Conservation (phyloP, 176 grass and related monocot species). For the Panicum miliaceum region DNA sequence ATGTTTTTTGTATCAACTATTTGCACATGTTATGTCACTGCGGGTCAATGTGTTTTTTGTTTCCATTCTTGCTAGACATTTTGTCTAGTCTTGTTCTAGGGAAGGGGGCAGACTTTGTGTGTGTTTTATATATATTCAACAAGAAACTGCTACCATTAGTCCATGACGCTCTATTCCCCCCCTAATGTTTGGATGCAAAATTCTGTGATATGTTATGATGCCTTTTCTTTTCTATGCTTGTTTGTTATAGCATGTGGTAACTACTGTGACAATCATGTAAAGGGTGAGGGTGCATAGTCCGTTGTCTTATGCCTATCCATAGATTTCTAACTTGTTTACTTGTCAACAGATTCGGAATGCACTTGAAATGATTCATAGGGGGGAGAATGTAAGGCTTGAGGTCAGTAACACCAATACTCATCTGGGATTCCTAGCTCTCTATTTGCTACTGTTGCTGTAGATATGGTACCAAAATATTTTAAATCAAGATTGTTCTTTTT, state of each 20-base stretch:
- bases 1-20: background rate
- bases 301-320: background rate
- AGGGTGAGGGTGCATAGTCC: background rate
- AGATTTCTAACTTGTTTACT: conserved; percentile 31
- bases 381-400: conserved; percentile 64
- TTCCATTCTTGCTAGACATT: background rate
- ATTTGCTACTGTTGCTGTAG: background rate
- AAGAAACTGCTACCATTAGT: background rate
- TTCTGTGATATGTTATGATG: background rate
- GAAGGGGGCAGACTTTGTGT: background rate
- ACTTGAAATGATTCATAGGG: conserved; percentile 57
- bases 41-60: background rate
- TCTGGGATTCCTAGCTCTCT: background rate
- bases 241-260: background rate
- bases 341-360: conserved; percentile 60
- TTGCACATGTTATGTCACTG: background rate
- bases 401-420: conserved; percentile 33
- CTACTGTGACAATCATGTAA: conserved; percentile 4
- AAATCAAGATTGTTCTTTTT: background rate
- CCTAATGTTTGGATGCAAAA: background rate
- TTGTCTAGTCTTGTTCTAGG: background rate
- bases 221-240: background rate
- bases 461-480: background rate
- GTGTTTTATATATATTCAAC: background rate
- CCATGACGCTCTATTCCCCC: background rate